Conservation (phyloP, 2,329 filamentous ascomycete genomes). For the Stagonosporopsis tanaceti region DNA sequence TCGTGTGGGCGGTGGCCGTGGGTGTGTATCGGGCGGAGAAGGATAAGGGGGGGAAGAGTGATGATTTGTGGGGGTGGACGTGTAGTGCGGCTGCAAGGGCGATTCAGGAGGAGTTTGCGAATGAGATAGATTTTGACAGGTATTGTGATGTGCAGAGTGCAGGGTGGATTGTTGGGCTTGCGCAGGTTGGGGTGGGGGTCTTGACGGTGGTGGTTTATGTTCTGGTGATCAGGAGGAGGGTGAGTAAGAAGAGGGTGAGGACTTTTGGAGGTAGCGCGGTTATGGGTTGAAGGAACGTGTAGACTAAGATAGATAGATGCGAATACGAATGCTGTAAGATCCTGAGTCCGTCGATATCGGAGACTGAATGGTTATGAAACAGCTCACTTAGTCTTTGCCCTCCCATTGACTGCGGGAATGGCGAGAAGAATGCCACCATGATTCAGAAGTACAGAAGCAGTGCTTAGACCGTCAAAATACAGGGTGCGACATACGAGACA, state of each 20-base stretch:
- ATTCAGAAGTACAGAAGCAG: too few relatives aligned
- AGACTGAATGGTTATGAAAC: too few relatives aligned
- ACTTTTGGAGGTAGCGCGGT: slow-evolving; percentile 1
- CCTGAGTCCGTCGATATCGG: too few relatives aligned
- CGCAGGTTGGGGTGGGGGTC: slow-evolving; percentile 41
- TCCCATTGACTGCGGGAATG: too few relatives aligned
- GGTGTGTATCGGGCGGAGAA: slow-evolving; percentile 49
- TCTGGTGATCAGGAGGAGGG: slow-evolving; percentile 36
- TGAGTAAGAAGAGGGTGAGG: slow-evolving; percentile 42
- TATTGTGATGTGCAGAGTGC: slow-evolving; percentile 49
- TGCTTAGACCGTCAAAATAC: too few relatives aligned
- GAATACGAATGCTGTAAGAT: too few relatives aligned
- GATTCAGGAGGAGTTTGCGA: slow-evolving; percentile 49
- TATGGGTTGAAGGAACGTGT: neutral
- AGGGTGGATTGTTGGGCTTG: slow-evolving; percentile 48
- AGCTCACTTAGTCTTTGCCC: too few relatives aligned
- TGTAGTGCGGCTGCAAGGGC: slow-evolving; percentile 44
- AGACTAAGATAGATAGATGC: too few relatives aligned
- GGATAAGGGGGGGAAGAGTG: slow-evolving; percentile 43
- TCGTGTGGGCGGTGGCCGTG: slow-evolving; percentile 47
- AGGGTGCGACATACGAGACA: too few relatives aligned
- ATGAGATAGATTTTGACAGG: slow-evolving; percentile 46
- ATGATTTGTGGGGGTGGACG: slow-evolving; percentile 55
- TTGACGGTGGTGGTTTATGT: slow-evolving; percentile 43
- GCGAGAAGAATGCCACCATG: too few relatives aligned